These are phyloP conservation scores for Sarocladiaceae sp. DNA, from an alignment of 2,329 filamentous ascomycete genomes.

Conservation along the genomic window DNA sequence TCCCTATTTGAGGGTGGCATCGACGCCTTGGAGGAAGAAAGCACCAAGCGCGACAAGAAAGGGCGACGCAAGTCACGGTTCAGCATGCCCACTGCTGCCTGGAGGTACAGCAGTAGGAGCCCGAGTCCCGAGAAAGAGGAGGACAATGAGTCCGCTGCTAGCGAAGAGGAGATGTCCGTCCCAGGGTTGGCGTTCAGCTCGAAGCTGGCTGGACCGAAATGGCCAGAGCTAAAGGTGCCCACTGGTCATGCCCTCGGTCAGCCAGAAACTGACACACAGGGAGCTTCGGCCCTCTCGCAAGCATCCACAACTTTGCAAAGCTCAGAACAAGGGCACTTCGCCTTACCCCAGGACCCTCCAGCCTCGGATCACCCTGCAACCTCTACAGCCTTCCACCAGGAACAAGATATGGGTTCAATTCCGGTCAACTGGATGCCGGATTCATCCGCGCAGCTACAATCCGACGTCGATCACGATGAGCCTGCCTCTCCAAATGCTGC, in stretches of 20 bases:
- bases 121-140: conserved; percentile 48
- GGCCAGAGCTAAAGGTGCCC: background rate
- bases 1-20: conserved; percentile 57
- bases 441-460: background rate
- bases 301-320: too few species aligned
- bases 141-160: conserved; percentile 9
- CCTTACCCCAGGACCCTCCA: too few species aligned
- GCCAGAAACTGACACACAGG: background rate
- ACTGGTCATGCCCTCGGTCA: conserved; percentile 11
- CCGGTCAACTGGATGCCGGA: background rate
- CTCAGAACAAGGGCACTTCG: too few species aligned
- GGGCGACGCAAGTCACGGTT: conserved; percentile 59
- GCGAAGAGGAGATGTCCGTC: conserved; percentile 10
- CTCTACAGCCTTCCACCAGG: too few species aligned
- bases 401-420: background rate
- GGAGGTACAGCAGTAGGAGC: conserved; percentile 68
- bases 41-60: conserved; percentile 28
- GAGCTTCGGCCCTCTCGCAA: background rate
- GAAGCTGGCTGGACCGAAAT: background rate
- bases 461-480: too few species aligned
- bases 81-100: conserved; percentile 58
- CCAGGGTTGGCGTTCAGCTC: background rate
- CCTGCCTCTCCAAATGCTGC: too few species aligned
- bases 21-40: conserved; percentile 57
- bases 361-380: too few species aligned